Percentiles rank a stretch among this genome's conserved stretches.
Conservation (phyloP, 495 filamentous ascomycete genomes). For the Viridothelium virens region DNA sequence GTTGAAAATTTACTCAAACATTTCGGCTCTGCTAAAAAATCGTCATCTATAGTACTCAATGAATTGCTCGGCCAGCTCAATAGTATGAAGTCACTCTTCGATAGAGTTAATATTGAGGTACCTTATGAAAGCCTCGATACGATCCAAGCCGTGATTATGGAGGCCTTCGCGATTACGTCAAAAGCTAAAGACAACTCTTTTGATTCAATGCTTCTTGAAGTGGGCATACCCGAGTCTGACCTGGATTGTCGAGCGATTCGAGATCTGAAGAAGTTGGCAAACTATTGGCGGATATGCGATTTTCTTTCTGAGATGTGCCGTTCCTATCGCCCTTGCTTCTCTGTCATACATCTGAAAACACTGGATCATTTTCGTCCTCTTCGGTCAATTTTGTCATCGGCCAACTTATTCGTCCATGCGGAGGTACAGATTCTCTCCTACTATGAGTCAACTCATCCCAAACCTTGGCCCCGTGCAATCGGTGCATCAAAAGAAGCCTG, state of each 20-base stretch:
- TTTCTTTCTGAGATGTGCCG: background rate
- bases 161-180: background rate
- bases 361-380: background rate
- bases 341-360: background rate
- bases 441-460: constrained; percentile 14
- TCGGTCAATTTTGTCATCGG: background rate
- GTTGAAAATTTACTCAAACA: background rate
- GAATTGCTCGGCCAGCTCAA: background rate
- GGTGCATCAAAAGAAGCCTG: constrained; percentile 21
- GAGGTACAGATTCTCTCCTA: constrained; percentile 23
- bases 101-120: background rate
- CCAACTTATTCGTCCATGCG: constrained; percentile 15
- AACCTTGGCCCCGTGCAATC: constrained; percentile 14
- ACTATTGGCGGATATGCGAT: background rate
- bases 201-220: background rate
- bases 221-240: background rate
- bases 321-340: background rate
- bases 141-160: background rate
- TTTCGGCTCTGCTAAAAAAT: background rate
- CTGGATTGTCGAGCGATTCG: background rate
- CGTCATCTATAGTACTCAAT: background rate
- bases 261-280: background rate
- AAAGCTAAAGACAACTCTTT: background rate
- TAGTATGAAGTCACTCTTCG: background rate
- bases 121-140: background rate